Base-by-base conservation (phyloP, 768 basidiomycete genomes). In the Pulveroboletus frians region DNA sequence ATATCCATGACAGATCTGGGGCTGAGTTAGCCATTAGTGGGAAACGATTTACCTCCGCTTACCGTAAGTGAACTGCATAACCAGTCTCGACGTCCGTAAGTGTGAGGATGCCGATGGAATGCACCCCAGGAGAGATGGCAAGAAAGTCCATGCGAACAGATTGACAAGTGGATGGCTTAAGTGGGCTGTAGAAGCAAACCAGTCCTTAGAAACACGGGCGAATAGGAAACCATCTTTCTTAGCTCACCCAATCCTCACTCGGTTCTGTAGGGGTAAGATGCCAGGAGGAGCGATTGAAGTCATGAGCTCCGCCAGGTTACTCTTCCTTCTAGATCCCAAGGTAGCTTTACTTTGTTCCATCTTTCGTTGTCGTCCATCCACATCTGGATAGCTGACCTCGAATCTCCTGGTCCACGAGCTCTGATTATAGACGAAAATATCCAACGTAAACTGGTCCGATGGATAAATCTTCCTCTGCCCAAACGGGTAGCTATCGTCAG, bases 361-460 rank as follows among this genome's bases (percentile, higher is more conserved):
- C 50, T 70, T 72, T 43, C 67, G 61, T 43, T 61, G 63, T 46
- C 78, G 68, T 58, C 75, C 70, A 49, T 77, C 65, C 29, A 72
- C 70, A 57, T 82, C 76, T 2, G 84, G 83, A 64, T 78, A 84
- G 27, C 77, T 83, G 32, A 92, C 75, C 66, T 90, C 88, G 55
- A 92, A 88, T 55, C 87, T 65, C 50, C 89, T 75, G 43, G 81
- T 83, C 81, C 85, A 83, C 38, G 78, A 71, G 39, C 80, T 83
- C 67, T 84, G 84, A 59, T 92, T 93, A 58, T 85, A 92, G 47
- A 92, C 88, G 58, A 93, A 92, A 3, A 92, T 84, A 52, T 93
- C 90, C 58, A 93, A 66, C 43, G 82, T 84, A 63, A 93, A 93
- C 43, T 76, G 71, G 57, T 88, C 82, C 23, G 85, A 71, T 15